Percentiles rank a stretch among this genome's conserved stretches.
These are phyloP conservation scores for Harringtonia aguacate DNA, from an alignment of 2,329 filamentous ascomycete species.

Conservation along the genomic window DNA sequence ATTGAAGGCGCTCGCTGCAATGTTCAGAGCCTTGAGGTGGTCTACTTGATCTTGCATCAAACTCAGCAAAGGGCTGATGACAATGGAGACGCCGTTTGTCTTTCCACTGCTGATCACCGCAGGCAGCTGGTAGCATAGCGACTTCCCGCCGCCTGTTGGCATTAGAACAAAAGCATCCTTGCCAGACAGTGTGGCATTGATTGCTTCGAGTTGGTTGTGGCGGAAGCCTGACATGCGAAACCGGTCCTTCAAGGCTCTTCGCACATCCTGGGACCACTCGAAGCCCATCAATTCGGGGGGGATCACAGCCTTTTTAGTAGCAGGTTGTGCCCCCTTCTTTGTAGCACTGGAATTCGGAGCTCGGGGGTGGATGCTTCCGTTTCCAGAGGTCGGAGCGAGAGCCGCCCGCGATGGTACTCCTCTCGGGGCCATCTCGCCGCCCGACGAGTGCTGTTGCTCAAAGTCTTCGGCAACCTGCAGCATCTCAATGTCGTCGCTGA, in stretches of 20 bases:
- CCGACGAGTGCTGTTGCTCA: constrained; percentile 26
- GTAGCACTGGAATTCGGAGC: constrained; percentile 22
- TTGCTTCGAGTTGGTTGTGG: constrained; percentile 85
- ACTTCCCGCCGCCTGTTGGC: constrained; percentile 96
- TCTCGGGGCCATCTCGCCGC: constrained; percentile 13
- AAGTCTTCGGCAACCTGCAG: constrained; percentile 40
- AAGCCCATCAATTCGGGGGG: constrained; percentile 49
- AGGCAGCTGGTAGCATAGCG: constrained; percentile 90
- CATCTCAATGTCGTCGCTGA: constrained; percentile 31
- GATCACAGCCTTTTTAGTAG: constrained; percentile 23
- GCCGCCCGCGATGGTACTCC: constrained; percentile 21
- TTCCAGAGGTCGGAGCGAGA: constrained; percentile 39
- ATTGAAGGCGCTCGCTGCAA: constrained; percentile 75
- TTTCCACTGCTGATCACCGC: constrained; percentile 72
- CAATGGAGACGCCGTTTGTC: constrained; percentile 79
- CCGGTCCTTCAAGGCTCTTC: constrained; percentile 64
- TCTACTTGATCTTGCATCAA: constrained; percentile 95
- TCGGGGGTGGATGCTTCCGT: constrained; percentile 22
- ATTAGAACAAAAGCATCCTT: constrained; percentile 92
- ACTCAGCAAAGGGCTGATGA: constrained; percentile 89
- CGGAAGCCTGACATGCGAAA: constrained; percentile 84
- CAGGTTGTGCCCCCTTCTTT: constrained; percentile 16
- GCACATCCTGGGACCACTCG: constrained; percentile 81
- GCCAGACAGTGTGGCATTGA: constrained; percentile 81
- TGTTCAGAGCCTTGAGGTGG: constrained; percentile 62